These are phyloP conservation scores for Apiospora aurea DNA, from an alignment of 2,329 filamentous ascomycete species.

Conservation along the genomic window DNA sequence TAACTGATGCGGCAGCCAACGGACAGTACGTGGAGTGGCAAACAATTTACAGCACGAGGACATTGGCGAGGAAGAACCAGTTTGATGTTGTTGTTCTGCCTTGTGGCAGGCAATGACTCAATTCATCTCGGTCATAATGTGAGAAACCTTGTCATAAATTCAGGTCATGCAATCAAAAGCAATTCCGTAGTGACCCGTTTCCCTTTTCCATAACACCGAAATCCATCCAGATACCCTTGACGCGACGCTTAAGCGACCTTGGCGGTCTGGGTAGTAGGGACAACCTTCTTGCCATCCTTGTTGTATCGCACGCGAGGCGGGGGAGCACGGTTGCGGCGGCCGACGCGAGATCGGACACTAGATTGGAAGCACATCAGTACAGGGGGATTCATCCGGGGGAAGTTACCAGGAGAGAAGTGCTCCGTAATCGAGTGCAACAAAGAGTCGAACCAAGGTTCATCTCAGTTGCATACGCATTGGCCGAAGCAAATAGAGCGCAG, in stretches of 20 bases:
- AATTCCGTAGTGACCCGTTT: conserved; percentile 38
- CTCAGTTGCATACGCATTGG: conserved; percentile 53
- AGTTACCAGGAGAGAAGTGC: conserved; percentile 36
- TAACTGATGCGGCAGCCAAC: background rate
- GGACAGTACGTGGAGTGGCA: background rate
- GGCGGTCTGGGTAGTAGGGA: conserved; percentile 75
- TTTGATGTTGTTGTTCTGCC: conserved; percentile 8
- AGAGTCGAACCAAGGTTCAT: conserved; percentile 66
- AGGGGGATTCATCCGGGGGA: conserved; percentile 30
- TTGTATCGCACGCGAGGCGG: conserved; percentile 98
- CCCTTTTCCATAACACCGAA: conserved; percentile 32
- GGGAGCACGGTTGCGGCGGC: conserved; percentile 98
- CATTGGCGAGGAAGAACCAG: background rate
- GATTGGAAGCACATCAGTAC: conserved; percentile 31
- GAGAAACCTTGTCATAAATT: conserved; percentile 42
- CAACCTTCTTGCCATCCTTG: conserved; percentile 99
- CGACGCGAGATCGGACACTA: conserved; percentile 96
- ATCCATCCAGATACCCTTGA: conserved; percentile 30
- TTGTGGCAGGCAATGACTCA: conserved; percentile 35
- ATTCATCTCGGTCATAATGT: conserved; percentile 45
- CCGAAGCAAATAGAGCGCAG: conserved; percentile 46
- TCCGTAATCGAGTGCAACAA: conserved; percentile 28
- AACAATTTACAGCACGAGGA: background rate
- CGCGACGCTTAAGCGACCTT: conserved; percentile 55
- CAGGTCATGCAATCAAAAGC: conserved; percentile 40